A percentile compares a stretch with the other conserved stretches of the same genome.
These are phyloP conservation scores for Gnomoniopsis smithogilvyi DNA, from an alignment of 2,329 filamentous ascomycete genomes.

Conservation along the genomic window DNA sequence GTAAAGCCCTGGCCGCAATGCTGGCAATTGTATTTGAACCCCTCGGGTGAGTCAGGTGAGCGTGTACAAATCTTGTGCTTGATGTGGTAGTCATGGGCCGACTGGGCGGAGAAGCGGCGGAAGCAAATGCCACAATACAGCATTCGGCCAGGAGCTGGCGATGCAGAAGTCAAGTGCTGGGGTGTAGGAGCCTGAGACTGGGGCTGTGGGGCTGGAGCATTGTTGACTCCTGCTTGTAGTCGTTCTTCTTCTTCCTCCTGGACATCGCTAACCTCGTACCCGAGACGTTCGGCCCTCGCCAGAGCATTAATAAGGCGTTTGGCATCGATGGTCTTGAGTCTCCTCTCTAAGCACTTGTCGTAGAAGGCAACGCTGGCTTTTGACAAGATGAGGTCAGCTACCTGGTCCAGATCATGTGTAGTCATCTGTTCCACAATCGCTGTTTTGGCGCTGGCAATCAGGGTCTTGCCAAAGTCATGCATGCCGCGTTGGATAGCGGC, in stretches of 20 bases:
- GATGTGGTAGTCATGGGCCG: constrained; percentile 29
- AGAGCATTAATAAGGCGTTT: constrained; percentile 54
- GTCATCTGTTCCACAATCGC: constrained; percentile 41
- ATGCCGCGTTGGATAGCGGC: constrained; percentile 36
- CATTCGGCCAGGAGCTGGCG: neutral
- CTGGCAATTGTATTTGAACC: constrained; percentile 37
- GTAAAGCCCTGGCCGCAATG: constrained; percentile 45
- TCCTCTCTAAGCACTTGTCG: constrained; percentile 48
- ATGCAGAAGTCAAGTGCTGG: neutral
- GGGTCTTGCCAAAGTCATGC: constrained; percentile 41
- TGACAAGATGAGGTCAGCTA: constrained; percentile 40
- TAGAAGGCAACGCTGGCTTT: constrained; percentile 48
- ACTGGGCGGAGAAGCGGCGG: constrained; percentile 13
- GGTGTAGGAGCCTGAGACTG: neutral
- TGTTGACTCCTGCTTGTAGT: no score
- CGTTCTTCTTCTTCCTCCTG: constrained; percentile 37
- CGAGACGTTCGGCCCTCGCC: constrained; percentile 53
- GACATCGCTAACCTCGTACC: constrained; percentile 50
- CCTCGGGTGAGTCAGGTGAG: constrained; percentile 19
- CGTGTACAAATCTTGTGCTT: constrained; percentile 32
- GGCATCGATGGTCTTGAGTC: constrained; percentile 51
- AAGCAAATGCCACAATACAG: constrained; percentile 18
- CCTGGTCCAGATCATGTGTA: constrained; percentile 40
- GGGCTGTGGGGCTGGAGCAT: neutral
- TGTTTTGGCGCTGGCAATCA: constrained; percentile 37